Conservation (phyloP, 441 rosid species). For the Capsella rubella region DNA sequence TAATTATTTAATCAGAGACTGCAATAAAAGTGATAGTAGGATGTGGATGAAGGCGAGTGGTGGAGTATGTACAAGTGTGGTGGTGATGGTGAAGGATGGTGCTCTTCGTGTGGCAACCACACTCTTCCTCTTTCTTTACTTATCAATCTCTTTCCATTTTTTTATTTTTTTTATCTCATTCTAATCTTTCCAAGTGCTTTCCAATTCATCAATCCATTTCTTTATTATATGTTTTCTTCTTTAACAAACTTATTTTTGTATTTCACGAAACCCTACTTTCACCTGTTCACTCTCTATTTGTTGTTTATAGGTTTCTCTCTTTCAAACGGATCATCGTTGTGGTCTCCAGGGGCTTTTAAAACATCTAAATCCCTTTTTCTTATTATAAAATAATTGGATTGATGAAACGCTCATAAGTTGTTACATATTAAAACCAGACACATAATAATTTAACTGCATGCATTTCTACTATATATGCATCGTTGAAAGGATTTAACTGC, state of each 20-base stretch:
- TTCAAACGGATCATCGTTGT: slow-evolving; percentile 25
- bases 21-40: neutral
- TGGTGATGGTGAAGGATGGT: slow-evolving; percentile 54
- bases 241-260: neutral
- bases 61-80: slow-evolving; percentile 41
- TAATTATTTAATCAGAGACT: neutral
- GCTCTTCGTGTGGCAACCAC: slow-evolving; percentile 86
- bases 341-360: slow-evolving; percentile 20
- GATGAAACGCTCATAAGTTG: neutral
- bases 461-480: neutral
- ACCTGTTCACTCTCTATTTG: slow-evolving; percentile 26
- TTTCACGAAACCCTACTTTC: slow-evolving; percentile 27
- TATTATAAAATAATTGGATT: neutral
- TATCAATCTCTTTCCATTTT: slow-evolving; percentile 41
- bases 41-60: slow-evolving; percentile 15
- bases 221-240: neutral
- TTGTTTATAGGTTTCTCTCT: slow-evolving; percentile 23
- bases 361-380: slow-evolving; percentile 33
- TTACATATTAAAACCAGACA: neutral
- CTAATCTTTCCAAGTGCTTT: slow-evolving; percentile 52
- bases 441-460: neutral
- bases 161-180: slow-evolving; percentile 35
- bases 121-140: slow-evolving; percentile 55
- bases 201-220: slow-evolving; percentile 65
- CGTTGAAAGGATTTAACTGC: too few relatives aligned